Base-by-base conservation (phyloP, 1,284 basidiomycete species). In the Rhodofomes roseus region DNA sequence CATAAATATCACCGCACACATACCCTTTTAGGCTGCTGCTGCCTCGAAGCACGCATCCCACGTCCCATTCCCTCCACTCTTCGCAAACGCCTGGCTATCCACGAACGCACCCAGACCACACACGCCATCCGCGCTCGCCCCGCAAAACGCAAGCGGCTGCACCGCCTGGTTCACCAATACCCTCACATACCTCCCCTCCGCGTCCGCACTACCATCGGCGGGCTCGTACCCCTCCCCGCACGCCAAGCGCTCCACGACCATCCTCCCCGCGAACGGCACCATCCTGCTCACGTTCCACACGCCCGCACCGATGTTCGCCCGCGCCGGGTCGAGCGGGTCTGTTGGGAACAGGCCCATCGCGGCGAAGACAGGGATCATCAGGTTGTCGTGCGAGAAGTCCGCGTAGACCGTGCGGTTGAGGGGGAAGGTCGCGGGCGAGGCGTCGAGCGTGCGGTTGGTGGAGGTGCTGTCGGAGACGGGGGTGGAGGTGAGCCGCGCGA, bases 311-410 rank as follows among this genome's bases (percentile, higher is more conserved):
- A 76, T 76, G 4, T 60, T 56, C 4, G 65, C 70, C 1, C 84
- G 78, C 4, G 65, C 70, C 1, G 84, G 78, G 67, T 82, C 74
- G 23, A 84, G 77, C 22, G 70, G 65, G 39, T 29, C 43, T 6
- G 62, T 20, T 48, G 65, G 72, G 71, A 91, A 87, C 18, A 94
- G 76, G 12, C 91, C 90, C 54, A 94, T 71, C 0, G 91, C 89
- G 20, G 85, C 73, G 58, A 85, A 86, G 60, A 93, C 87, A 41
- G 90, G 84, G 41, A 90, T 77, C 83, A 95, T 90, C 67, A 89
- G 79, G 71, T 92, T 88, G 70, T 94, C 92, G 70, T 93, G 90
- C 23, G 89, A 86, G 71, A 93, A 93, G 71, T 94, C 92, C 22
- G 81, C 85, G 64, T 89, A 92, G 53, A 91, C 68, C 1, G 77